Evolutionary conservation across 2,329 filamentous ascomycete genomes (phyloP).

Genomic region (Alternaria novae-zelandiae): DNA sequence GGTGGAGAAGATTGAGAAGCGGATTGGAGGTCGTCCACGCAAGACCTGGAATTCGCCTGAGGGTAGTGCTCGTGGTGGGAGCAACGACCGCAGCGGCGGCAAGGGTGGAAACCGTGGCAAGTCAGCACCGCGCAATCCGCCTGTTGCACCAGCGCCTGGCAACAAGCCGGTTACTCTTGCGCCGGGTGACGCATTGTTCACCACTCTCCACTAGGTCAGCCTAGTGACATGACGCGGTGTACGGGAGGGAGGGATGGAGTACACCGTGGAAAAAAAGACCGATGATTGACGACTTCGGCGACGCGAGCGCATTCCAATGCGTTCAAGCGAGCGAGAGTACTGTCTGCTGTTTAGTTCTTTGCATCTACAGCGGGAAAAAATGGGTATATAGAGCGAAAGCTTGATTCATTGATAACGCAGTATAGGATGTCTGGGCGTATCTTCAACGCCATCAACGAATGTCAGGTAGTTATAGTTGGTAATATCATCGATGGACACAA

Average conservation of each 20-base stretch:
- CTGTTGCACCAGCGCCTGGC: not conserved
- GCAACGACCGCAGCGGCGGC: not conserved
- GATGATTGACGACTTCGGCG: not conserved
- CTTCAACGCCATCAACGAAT: not conserved
- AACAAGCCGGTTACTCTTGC: not conserved
- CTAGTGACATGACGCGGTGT: not conserved
- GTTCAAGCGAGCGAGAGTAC: not conserved
- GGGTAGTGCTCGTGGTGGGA: not conserved
- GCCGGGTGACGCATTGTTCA: not conserved
- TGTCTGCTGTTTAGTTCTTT: not conserved
- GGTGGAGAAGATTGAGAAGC: conserved; percentile 17
- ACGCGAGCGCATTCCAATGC: not conserved
- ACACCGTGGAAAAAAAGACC: not conserved
- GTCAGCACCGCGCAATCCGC: not conserved
- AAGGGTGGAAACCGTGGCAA: not conserved
- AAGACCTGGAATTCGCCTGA: not conserved
- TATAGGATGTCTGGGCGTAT: not conserved
- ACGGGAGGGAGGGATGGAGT: not conserved
- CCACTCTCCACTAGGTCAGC: not conserved
- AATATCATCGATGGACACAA: not conserved
- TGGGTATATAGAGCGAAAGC: not conserved
- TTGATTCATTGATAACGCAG: not conserved
- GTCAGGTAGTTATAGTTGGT: not conserved
- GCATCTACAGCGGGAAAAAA: not conserved
- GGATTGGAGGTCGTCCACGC: not conserved